These are phyloP conservation scores for Vaccinium darrowii DNA, from an alignment of 148 eudicot species.

Conservation along the genomic window DNA sequence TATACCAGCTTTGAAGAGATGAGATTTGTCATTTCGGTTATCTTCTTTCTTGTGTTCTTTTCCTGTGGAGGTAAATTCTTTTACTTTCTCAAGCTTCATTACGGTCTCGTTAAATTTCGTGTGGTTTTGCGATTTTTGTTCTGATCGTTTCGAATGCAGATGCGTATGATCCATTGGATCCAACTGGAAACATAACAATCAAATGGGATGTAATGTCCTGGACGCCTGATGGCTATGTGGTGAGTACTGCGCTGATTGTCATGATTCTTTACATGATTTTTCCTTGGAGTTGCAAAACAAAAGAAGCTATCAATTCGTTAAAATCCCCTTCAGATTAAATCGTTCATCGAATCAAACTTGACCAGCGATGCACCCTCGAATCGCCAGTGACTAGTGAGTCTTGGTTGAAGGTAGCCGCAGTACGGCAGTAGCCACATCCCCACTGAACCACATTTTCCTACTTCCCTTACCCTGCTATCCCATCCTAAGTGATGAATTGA, in stretches of 20 bases:
- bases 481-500: neutral
- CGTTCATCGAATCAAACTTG: no score
- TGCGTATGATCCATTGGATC: conserved; percentile 92
- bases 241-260: conserved; percentile 16
- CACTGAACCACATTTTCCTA: no score
- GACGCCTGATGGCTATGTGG: conserved; percentile 88
- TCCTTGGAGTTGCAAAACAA: neutral
- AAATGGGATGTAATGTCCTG: conserved; percentile 90
- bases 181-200: conserved; percentile 81
- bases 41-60: conserved; percentile 33
- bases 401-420: no score
- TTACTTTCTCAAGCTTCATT: neutral
- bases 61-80: conserved; percentile 40
- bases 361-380: no score
- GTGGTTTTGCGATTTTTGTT: neutral
- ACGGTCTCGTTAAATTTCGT: neutral
- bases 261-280: neutral
- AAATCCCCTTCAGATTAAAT: neutral
- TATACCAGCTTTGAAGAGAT: conserved; percentile 23
- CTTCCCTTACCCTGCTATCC: no score
- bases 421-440: no score
- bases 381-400: no score
- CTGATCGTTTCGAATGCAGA: conserved; percentile 29
- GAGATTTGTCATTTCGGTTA: conserved; percentile 28
- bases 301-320: neutral